phyloP scores from a whole-genome alignment of 495 filamentous ascomycete species.

The Hypoxylon trugodes region DNA sequence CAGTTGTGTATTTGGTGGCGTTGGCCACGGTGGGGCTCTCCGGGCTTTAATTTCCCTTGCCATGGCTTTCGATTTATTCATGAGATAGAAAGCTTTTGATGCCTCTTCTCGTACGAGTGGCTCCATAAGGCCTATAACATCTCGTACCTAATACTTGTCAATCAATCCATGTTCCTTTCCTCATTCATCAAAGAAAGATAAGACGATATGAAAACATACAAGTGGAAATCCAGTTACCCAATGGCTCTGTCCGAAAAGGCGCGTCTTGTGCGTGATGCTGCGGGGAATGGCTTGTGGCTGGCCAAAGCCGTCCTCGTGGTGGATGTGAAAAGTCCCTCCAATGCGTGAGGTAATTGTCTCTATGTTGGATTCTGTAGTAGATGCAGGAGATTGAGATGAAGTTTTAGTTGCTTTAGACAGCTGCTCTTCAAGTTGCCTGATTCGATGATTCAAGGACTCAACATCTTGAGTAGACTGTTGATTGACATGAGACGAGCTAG shows the following conservation, averaged over 20 bases:
- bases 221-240: conserved; percentile 57
- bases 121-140: conserved; percentile 52
- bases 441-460: conserved; percentile 48
- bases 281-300: conserved; percentile 43
- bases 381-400: conserved; percentile 16
- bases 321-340: conserved; percentile 31
- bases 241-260: conserved; percentile 65
- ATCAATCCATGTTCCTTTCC: no score
- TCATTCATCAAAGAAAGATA: not conserved
- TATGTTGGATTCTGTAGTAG: conserved; percentile 37
- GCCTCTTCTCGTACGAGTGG: conserved; percentile 45
- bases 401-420: conserved; percentile 40
- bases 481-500: conserved; percentile 44
- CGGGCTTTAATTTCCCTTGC: conserved; percentile 56
- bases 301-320: conserved; percentile 29
- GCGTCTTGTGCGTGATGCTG: conserved; percentile 61
- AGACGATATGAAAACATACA: conserved; percentile 45
- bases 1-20: conserved; percentile 43
- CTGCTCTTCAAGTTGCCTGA: conserved; percentile 58
- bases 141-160: conserved; percentile 48
- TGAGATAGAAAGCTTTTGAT: conserved; percentile 37
- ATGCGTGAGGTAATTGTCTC: conserved; percentile 30
- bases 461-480: conserved; percentile 46
- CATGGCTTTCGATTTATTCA: conserved; percentile 57
- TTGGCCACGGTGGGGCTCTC: conserved; percentile 54